Base-by-base conservation (phyloP, 169 alveolate genomes). In the Plasmodium chabaudi region DNA sequence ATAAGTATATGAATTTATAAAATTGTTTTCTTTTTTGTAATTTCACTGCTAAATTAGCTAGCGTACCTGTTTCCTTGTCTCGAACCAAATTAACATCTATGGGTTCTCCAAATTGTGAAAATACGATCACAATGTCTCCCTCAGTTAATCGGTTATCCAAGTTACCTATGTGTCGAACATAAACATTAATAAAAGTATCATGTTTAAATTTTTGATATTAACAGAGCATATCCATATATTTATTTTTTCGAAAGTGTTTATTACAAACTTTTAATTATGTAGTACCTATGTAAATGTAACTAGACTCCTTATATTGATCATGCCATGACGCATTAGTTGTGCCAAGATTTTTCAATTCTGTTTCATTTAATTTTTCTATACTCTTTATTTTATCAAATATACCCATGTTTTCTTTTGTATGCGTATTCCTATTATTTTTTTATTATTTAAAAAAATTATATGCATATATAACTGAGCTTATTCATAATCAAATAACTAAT, bases 41-140 rank as follows among this genome's bases (percentile, higher is more conserved):
- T 23, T 42, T 25, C 39, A 17, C 49, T 51, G 17, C 34, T 72
- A 27, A 34, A 27, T 12, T n/a, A 15, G 12, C 23, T 23, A 69
- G 42, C 84, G 91, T 91, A 47, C 99, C 99, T 42, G 99, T 97
- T 77, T 94, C 95, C 86, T 93, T 92, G 88, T 99, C 99, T 49
- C 99, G 95, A 34, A 96, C 97, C 53, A 99, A 93, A 87, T 97
- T 94, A 49, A 98, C 94, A 90, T 99, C 99, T 19, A 98, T 97
- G 10, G 99, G 98, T 93, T 96, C 98, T n/a, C 99, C 99, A 93
- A 96, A 98, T 93, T 99, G 98, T 1, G 99, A 98, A 94, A 98
- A 98, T 9, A 98, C 99, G 4, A 96, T 97, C 13, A 97, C 97
- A 49, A 99, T 95, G 86, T 99, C 99, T 9, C 99, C 99, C 87